These are phyloP conservation scores for Podospora pseudopauciseta DNA, from an alignment of 495 filamentous ascomycete genomes.

Conservation along the genomic window DNA sequence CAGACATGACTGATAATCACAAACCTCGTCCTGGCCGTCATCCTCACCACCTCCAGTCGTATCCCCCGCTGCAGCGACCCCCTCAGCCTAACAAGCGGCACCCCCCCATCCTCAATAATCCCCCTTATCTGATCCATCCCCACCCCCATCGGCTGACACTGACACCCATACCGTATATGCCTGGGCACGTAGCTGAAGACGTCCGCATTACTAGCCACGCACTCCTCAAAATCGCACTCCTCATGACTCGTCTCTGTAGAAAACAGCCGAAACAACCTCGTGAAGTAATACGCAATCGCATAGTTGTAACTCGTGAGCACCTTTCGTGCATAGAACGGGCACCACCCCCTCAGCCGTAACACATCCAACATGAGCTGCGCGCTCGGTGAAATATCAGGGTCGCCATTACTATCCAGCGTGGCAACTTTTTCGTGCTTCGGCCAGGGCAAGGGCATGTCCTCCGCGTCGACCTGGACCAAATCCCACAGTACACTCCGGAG, in stretches of 20 bases:
- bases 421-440: conserved; percentile 17
- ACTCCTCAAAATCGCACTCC: conserved; percentile 21
- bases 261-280: conserved; percentile 19
- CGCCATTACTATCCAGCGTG: conserved; percentile 8
- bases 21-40: conserved; percentile 21
- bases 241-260: conserved; percentile 13
- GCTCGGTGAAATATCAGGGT: conserved; percentile 17
- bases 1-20: conserved; percentile 26
- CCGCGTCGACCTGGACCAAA: conserved; percentile 15
- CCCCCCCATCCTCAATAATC: conserved; percentile 20
- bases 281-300: conserved; percentile 24
- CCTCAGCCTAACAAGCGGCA: conserved; percentile 21
- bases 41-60: conserved; percentile 11
- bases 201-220: conserved; percentile 23
- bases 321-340: conserved; percentile 22
- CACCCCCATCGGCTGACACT: conserved; percentile 19
- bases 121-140: conserved; percentile 21
- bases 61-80: conserved; percentile 9
- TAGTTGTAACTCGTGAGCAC: conserved; percentile 22
- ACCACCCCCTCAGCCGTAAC: conserved; percentile 24
- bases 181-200: conserved; percentile 21
- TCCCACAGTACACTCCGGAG: conserved; percentile 20
- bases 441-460: conserved; percentile 17
- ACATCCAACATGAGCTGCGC: conserved; percentile 24
- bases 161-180: conserved; percentile 22